These are phyloP conservation scores for Ascocoryne sarcoides DNA, from an alignment of 2,329 filamentous ascomycete genomes.

Conservation along the genomic window DNA sequence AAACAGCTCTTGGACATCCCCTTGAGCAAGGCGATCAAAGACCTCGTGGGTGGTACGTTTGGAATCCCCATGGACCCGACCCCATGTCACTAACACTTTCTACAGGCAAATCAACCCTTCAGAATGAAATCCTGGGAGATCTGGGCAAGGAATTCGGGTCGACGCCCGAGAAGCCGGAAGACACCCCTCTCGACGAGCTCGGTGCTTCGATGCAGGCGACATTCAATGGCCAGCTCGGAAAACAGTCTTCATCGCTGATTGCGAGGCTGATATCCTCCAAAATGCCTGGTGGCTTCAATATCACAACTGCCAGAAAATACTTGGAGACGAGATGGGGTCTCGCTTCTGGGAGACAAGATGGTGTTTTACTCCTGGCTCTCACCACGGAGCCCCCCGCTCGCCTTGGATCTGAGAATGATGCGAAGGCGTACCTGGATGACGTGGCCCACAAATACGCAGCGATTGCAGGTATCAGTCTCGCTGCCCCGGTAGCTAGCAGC, in stretches of 20 bases:
- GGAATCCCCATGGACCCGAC: no score
- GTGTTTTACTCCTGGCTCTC: constrained; percentile 76
- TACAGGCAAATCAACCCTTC: constrained; percentile 90
- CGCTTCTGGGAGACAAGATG: constrained; percentile 78
- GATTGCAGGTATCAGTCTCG: constrained; percentile 73
- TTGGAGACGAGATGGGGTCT: constrained; percentile 91
- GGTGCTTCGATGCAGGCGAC: constrained; percentile 93
- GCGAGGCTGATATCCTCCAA: constrained; percentile 95
- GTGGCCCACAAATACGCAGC: constrained; percentile 83
- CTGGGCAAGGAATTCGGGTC: constrained; percentile 97
- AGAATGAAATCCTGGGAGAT: constrained; percentile 97
- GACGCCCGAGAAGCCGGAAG: constrained; percentile 96
- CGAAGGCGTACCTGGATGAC: constrained; percentile 85
- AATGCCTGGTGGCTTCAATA: constrained; percentile 99
- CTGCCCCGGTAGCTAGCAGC: constrained; percentile 66
- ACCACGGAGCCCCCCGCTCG: constrained; percentile 89
- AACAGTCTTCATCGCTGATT: constrained; percentile 88
- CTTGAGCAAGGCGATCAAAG: constrained; percentile 94
- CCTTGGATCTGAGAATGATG: constrained; percentile 81
- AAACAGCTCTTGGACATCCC: constrained; percentile 84
- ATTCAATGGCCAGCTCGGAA: constrained; percentile 97
- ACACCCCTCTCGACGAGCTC: constrained; percentile 90
- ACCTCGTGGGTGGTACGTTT: constrained; percentile 82
- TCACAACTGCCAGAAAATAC: constrained; percentile 91
- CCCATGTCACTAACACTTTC: constrained; percentile 13